Evolutionary conservation across 202 grass and related monocot species (phyloP).

Genomic region (Schoenoplectus triqueter): DNA sequence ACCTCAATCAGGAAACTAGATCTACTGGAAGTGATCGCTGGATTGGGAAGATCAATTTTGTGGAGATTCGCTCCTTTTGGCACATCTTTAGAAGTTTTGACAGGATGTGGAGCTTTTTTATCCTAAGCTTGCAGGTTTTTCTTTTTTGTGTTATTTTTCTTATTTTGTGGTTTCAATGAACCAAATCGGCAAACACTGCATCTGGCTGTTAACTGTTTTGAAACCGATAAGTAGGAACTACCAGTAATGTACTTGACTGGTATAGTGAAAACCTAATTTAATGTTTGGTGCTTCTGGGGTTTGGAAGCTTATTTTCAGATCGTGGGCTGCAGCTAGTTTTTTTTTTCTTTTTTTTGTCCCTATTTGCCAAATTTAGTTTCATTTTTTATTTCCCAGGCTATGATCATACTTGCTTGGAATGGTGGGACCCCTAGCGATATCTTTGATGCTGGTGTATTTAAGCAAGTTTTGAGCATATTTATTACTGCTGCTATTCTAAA

Average conservation of each 20-base stretch:
- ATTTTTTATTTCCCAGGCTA: conserved; percentile 60
- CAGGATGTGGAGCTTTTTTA: conserved; percentile 94
- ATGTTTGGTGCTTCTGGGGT: conserved; percentile 9
- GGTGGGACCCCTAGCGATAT: conserved; percentile 84
- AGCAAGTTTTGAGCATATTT: conserved; percentile 91
- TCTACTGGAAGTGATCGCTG: conserved; percentile 48
- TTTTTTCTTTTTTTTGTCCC: not conserved
- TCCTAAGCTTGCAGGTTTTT: conserved; percentile 82
- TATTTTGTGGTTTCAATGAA: not conserved
- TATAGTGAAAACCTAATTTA: conserved; percentile 16
- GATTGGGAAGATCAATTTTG: conserved; percentile 96
- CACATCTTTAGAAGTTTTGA: conserved; percentile 93
- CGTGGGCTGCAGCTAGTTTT: not conserved
- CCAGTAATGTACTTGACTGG: not conserved
- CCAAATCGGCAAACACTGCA: not conserved
- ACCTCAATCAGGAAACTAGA: conserved; percentile 54
- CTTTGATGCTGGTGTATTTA: conserved; percentile 80
- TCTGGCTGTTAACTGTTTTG: conserved; percentile 18
- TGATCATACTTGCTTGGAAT: conserved; percentile 98
- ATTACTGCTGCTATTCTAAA: conserved; percentile 89
- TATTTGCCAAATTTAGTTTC: conserved; percentile 24
- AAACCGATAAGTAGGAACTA: not conserved
- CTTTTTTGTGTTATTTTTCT: conserved; percentile 19
- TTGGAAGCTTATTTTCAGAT: conserved; percentile 25
- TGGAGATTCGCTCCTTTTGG: conserved; percentile 92